These are phyloP conservation scores for Colletotrichum sp. DNA, from an alignment of 2,329 filamentous ascomycete genomes.

Conservation along the genomic window DNA sequence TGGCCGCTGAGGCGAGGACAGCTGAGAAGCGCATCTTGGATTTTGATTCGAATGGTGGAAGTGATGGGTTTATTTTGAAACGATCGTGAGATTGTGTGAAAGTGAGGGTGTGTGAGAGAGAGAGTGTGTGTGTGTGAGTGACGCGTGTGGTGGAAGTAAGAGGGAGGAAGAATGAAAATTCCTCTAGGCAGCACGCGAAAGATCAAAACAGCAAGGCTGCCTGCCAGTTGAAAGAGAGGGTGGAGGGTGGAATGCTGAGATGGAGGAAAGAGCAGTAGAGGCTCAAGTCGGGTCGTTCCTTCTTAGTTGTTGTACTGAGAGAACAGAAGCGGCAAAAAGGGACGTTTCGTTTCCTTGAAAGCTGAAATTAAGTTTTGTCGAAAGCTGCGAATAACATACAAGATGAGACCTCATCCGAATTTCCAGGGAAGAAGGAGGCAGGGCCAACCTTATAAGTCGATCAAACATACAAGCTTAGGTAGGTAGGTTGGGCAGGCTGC, in stretches of 20 bases:
- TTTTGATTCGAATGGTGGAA: neutral
- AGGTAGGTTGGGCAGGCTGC: neutral
- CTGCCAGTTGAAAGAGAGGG: neutral
- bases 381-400: neutral
- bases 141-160: neutral
- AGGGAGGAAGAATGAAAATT: neutral
- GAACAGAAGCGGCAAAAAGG: neutral
- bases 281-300: neutral
- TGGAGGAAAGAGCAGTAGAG: neutral
- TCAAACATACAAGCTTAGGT: neutral
- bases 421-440: neutral
- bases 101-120: neutral
- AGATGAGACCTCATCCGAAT: conserved; percentile 3
- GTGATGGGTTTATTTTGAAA: neutral
- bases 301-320: neutral
- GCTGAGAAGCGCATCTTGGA: conserved; percentile 4
- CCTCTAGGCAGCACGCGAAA: neutral
- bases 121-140: neutral
- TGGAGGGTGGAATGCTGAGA: neutral
- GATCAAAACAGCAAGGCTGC: neutral
- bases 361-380: neutral
- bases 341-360: neutral
- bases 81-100: neutral
- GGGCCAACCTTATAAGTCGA: conserved; percentile 19
- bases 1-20: neutral